Evolutionary conservation across 768 basidiomycete species (phyloP), one percentile per base, ranked within the genome.

Genomic region (Boletus huronensis): DNA sequence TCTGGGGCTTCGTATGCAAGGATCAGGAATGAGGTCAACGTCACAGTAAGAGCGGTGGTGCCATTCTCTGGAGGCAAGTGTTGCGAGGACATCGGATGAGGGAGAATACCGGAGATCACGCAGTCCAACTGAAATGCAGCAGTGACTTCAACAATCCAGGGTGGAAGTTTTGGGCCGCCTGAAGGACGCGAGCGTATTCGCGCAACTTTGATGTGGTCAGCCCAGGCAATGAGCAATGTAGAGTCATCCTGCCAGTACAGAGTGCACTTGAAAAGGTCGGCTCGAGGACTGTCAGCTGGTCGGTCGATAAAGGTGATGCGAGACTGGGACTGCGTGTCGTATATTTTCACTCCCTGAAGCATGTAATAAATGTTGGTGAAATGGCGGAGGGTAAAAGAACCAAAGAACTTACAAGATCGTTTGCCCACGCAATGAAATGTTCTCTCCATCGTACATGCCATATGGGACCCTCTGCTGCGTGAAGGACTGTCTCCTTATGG

Each of bases 201-300:
- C 6, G 88, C 93, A 25, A 98, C 86, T 67, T 93, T 96, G 77
- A 98, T 89, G 49, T 85, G 79, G 70, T 95, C 90, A 10, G 94
- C 93, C 97, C 95, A 98, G 1, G 84, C 89, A 45, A 98, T 88
- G 36, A 99, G 79, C 3, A 99, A 79, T 0, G 93, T 94, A 1
- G 83, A 81, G 63, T 95, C 90, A 65, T 97, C 93, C 63, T 92
- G 90, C 95, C 96, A 99, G 53, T 85, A 76, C 1, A 99, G 79
- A 0, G 83, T 88, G 66, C 91, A 96, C 64, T 93, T 95, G 82
- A 95, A 98, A 8, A 98, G 79, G 65, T 99, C 97, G 0, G 94
- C 89, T 38, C 97, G 82, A 3, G 96, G 97, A 54, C 90, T 86
- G 57, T 90, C 83, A 0, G 80, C 64, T 14, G 88, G 85, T 35